These are phyloP conservation scores for Septoria linicola DNA, from an alignment of 2,329 filamentous ascomycete species.

Conservation along the genomic window DNA sequence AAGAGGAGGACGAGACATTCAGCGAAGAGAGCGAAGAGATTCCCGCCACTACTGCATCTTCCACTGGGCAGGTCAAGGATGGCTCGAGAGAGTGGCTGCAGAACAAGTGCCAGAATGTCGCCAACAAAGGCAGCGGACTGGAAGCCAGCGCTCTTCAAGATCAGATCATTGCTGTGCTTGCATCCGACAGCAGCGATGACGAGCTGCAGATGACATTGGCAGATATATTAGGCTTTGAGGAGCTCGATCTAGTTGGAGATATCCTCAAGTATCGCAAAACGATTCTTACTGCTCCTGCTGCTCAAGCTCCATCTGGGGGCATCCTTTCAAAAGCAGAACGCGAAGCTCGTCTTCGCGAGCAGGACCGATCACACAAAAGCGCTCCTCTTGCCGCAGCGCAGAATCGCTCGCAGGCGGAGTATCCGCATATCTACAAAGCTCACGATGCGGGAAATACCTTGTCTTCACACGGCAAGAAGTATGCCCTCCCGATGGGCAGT, in stretches of 20 bases:
- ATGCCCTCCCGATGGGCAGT: slow-evolving; percentile 74
- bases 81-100: slow-evolving; percentile 63
- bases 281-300: slow-evolving; percentile 50
- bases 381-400: slow-evolving; percentile 68
- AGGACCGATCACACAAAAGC: slow-evolving; percentile 81
- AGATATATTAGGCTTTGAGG: slow-evolving; percentile 88
- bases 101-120: slow-evolving; percentile 65
- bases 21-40: slow-evolving; percentile 63
- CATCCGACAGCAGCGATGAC: slow-evolving; percentile 69
- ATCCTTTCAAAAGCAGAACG: slow-evolving; percentile 75
- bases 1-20: slow-evolving; percentile 65
- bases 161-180: slow-evolving; percentile 73
- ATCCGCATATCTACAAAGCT: slow-evolving; percentile 88
- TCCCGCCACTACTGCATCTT: slow-evolving; percentile 39
- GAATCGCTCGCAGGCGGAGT: slow-evolving; percentile 68
- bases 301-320: slow-evolving; percentile 44
- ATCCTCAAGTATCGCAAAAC: slow-evolving; percentile 75
- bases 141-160: slow-evolving; percentile 69
- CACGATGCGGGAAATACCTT: slow-evolving; percentile 84
- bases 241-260: slow-evolving; percentile 89
- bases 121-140: slow-evolving; percentile 64
- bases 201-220: slow-evolving; percentile 88
- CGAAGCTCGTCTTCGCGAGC: slow-evolving; percentile 71
- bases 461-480: slow-evolving; percentile 75
- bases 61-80: slow-evolving; percentile 18